These are phyloP conservation scores for Fusarium incarnatum DNA, from an alignment of 2,329 filamentous ascomycete genomes.

Conservation along the genomic window DNA sequence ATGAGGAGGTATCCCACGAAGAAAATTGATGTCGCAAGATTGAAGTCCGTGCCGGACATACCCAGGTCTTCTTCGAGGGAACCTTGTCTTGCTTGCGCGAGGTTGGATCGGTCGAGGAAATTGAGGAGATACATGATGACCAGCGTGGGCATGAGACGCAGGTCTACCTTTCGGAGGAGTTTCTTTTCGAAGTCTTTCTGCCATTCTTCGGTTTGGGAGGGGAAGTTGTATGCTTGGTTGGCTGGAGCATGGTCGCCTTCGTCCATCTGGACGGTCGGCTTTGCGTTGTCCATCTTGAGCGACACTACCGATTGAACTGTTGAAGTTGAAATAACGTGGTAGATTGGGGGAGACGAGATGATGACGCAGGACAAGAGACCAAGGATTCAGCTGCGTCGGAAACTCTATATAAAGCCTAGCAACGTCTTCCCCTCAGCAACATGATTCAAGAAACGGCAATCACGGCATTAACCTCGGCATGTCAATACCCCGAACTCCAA, in stretches of 20 bases:
- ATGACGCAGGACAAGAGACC: neutral
- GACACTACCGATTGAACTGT: no score
- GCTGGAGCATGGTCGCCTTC: conserved; percentile 8
- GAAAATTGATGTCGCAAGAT: conserved; percentile 70
- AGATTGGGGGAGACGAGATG: neutral
- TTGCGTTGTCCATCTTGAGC: conserved; percentile 27
- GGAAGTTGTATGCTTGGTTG: conserved; percentile 22
- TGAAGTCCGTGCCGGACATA: conserved; percentile 68
- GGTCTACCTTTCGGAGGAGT: conserved; percentile 63
- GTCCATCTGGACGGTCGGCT: conserved; percentile 30
- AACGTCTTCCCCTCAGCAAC: neutral
- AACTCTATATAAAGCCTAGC: neutral
- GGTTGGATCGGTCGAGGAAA: conserved; percentile 65
- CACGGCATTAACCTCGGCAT: neutral
- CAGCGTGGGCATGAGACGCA: conserved; percentile 63
- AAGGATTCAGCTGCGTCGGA: neutral
- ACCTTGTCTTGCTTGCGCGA: conserved; percentile 66
- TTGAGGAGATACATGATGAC: conserved; percentile 68
- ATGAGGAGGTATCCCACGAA: conserved; percentile 71
- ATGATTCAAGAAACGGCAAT: neutral
- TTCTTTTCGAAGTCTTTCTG: conserved; percentile 42
- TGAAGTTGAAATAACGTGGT: no score
- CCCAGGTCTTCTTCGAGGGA: conserved; percentile 64
- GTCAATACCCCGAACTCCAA: neutral
- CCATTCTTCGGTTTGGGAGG: conserved; percentile 34